Conservation (phyloP, 1,139 yeast species). For the Zygotorulaspora mrakii region DNA sequence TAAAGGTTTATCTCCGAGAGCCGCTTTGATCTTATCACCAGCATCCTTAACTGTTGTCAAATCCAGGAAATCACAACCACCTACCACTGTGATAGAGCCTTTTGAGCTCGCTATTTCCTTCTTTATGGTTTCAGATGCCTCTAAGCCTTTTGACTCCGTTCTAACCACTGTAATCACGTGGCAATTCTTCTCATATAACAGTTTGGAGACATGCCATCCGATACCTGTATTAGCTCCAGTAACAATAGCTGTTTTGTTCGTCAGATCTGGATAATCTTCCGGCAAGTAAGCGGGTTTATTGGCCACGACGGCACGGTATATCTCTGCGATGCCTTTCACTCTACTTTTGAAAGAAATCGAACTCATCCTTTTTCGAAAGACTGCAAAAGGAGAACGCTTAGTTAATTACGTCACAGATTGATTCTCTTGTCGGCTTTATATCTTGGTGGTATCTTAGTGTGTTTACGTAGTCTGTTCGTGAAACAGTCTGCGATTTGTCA, state of each 20-base stretch:
- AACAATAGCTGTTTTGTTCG: slow-evolving; percentile 42
- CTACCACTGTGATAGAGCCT: slow-evolving; percentile 29
- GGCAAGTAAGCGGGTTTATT: slow-evolving; percentile 39
- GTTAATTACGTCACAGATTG: too few species aligned
- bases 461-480: too few species aligned
- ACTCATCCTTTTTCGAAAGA: too few species aligned
- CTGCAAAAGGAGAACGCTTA: too few species aligned
- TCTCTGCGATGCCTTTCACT: too few species aligned
- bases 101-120: slow-evolving; percentile 24
- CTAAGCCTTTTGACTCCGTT: slow-evolving; percentile 37
- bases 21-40: slow-evolving; percentile 35
- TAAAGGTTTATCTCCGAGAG: slow-evolving; percentile 26
- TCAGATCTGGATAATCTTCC: slow-evolving; percentile 44
- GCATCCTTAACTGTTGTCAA: slow-evolving; percentile 44
- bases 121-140: slow-evolving; percentile 37
- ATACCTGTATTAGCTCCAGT: slow-evolving; percentile 50
- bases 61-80: slow-evolving; percentile 45
- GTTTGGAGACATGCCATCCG: slow-evolving; percentile 42
- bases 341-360: too few species aligned
- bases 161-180: slow-evolving; percentile 45
- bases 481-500: too few species aligned
- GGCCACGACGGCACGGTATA: too few species aligned
- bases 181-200: slow-evolving; percentile 43
- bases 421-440: too few species aligned
- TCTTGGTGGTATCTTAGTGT: too few species aligned